Evolutionary conservation across 2,329 filamentous ascomycete genomes (phyloP).

Genomic region (Aspergillus carbonarius): DNA sequence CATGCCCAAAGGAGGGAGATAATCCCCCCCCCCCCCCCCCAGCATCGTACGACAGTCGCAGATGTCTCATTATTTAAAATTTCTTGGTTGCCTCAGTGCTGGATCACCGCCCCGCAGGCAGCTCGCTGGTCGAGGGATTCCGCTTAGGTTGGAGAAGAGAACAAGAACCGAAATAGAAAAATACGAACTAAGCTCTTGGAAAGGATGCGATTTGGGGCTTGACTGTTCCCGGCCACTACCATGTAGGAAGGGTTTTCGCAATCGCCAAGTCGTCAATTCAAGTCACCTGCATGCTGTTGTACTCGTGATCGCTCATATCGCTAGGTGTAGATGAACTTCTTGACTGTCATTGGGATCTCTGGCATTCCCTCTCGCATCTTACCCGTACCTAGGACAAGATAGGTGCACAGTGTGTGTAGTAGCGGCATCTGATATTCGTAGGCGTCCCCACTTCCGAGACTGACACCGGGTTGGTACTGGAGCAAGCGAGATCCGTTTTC

Average conservation of each 20-base stretch:
- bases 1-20: background rate
- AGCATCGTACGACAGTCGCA: constrained; percentile 6
- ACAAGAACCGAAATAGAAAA: background rate
- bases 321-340: background rate
- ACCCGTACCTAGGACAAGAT: too few species aligned
- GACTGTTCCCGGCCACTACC: background rate
- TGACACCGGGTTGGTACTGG: background rate
- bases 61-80: background rate
- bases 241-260: background rate
- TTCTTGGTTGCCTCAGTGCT: background rate
- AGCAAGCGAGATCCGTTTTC: background rate
- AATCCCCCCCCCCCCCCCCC: too few species aligned
- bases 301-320: background rate
- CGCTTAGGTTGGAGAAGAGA: background rate
- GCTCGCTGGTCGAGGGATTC: background rate
- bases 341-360: background rate
- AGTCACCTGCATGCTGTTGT: background rate
- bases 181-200: background rate
- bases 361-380: too few species aligned
- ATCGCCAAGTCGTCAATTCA: background rate
- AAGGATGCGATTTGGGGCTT: background rate
- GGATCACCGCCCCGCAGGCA: background rate
- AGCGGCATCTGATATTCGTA: background rate
- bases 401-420: too few species aligned
- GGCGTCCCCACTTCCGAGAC: background rate